phyloP scores from a whole-genome alignment of 2,329 filamentous ascomycete species.

The Aureobasidium sp. region DNA sequence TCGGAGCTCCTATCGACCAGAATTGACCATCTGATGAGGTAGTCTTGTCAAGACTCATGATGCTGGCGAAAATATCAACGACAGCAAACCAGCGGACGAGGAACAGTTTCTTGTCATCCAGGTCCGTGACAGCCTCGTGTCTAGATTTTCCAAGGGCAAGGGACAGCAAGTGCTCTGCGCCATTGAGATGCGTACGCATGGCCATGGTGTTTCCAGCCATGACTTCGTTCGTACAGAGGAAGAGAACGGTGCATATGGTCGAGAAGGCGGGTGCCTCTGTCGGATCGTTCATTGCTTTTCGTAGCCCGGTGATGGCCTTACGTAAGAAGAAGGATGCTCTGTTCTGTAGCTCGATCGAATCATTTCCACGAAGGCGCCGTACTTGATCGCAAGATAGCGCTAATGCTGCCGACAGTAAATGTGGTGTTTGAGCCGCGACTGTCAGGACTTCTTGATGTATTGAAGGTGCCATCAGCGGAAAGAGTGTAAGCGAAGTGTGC shows the following conservation, averaged over 20 bases:
- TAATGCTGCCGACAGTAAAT: slow-evolving; percentile 10
- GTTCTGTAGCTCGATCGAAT: not conserved
- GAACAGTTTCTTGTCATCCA: slow-evolving; percentile 2
- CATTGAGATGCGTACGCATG: slow-evolving; percentile 7
- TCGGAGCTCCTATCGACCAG: slow-evolving; percentile 8
- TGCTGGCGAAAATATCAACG: slow-evolving; percentile 10
- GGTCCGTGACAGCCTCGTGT: not conserved
- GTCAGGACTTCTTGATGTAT: slow-evolving; percentile 1
- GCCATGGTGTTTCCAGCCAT: slow-evolving; percentile 8
- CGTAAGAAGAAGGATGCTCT: slow-evolving; percentile 5
- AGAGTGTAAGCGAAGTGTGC: slow-evolving; percentile 5
- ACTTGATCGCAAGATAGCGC: slow-evolving; percentile 12
- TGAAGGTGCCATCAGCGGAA: slow-evolving; percentile 3
- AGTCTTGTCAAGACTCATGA: slow-evolving; percentile 11
- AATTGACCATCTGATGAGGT: slow-evolving; percentile 1
- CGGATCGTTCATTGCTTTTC: slow-evolving; percentile 5
- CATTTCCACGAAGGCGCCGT: not conserved
- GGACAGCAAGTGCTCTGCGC: slow-evolving; percentile 9
- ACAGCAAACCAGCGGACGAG: slow-evolving; percentile 10
- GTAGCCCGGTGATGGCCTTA: slow-evolving; percentile 4
- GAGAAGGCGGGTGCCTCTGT: not conserved
- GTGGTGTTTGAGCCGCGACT: slow-evolving; percentile 8
- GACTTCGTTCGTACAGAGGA: slow-evolving; percentile 11
- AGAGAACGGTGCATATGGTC: slow-evolving; percentile 9
- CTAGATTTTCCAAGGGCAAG: not conserved